These are phyloP conservation scores for Sporothrix pseudoabietina DNA, from an alignment of 2,329 filamentous ascomycete genomes.

Conservation along the genomic window DNA sequence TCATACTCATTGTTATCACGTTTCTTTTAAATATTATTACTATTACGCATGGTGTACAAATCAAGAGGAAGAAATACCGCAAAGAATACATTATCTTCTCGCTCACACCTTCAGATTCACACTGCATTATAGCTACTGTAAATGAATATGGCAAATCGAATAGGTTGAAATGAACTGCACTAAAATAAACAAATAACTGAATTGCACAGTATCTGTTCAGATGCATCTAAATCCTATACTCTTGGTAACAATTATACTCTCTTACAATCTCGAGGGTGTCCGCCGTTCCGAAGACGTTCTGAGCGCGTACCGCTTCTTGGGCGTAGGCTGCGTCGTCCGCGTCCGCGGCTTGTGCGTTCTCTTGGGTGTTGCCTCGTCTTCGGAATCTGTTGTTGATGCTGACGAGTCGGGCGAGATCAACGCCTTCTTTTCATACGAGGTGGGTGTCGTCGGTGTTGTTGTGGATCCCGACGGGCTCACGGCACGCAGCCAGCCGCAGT, in stretches of 20 bases:
- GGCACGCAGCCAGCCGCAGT: constrained; percentile 14
- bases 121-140: background rate
- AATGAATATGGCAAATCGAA: background rate
- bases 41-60: constrained; percentile 15
- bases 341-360: background rate
- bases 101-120: background rate
- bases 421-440: constrained; percentile 1
- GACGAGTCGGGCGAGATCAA: background rate
- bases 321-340: background rate
- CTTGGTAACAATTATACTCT: background rate
- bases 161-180: background rate
- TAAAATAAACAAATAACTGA: too few relatives aligned
- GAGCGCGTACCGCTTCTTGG: constrained; percentile 2
- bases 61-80: constrained; percentile 7
- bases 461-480: background rate
- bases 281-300: background rate
- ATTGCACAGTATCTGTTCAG: too few relatives aligned
- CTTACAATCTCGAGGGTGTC: background rate
- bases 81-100: background rate
- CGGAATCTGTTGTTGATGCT: background rate
- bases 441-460: background rate
- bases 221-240: too few relatives aligned
- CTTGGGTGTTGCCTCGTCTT: constrained; percentile 11
- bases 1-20: background rate
- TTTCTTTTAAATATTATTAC: background rate